Percentiles rank a stretch among this genome's conserved stretches.
Evolutionary conservation across 2,329 filamentous ascomycete species (phyloP).

Genomic region (Hawksworthiomyces lignivorus): DNA sequence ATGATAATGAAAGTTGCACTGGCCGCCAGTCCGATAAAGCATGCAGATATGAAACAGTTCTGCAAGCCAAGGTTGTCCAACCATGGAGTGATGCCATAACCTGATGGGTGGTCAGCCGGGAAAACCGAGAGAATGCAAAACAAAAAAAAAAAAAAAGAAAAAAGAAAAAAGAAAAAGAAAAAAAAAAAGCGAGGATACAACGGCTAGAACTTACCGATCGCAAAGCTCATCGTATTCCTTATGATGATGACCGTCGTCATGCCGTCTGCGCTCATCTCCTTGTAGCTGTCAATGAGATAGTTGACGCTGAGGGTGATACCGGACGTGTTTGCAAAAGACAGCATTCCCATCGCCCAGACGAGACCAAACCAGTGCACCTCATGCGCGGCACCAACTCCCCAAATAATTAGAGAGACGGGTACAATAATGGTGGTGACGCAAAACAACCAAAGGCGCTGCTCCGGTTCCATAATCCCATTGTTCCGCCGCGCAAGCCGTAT

Average conservation of each 20-base stretch:
- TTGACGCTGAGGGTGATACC: slow-evolving; percentile 29
- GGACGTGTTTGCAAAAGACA: slow-evolving; percentile 26
- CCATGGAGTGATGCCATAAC: slow-evolving; percentile 24
- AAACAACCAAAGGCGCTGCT: no score
- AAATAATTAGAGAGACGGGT: slow-evolving; percentile 32
- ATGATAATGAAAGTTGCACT: no score
- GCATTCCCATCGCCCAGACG: slow-evolving; percentile 31
- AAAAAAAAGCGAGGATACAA: no score
- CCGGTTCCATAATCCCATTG: no score
- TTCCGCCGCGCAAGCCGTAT: no score
- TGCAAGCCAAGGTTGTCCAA: slow-evolving; percentile 22
- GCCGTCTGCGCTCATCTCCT: slow-evolving; percentile 18
- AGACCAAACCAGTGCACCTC: slow-evolving; percentile 33
- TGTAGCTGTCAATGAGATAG: slow-evolving; percentile 34
- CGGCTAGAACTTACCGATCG: slow-evolving; percentile 10
- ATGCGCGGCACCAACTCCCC: slow-evolving; percentile 38
- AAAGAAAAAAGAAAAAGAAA: no score
- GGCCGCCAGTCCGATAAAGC: no score
- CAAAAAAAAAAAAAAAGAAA: no score
- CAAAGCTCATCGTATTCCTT: slow-evolving; percentile 18
- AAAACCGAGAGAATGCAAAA: not conserved
- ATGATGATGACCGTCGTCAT: slow-evolving; percentile 18
- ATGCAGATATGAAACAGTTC: slow-evolving; percentile 19
- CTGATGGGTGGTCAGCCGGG: slow-evolving; percentile 14
- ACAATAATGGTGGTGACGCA: slow-evolving; percentile 9